Evolutionary conservation across 1,139 yeast genomes (phyloP), one percentile per base, ranked within the genome.

Genomic region (Hyphopichia fennica): DNA sequence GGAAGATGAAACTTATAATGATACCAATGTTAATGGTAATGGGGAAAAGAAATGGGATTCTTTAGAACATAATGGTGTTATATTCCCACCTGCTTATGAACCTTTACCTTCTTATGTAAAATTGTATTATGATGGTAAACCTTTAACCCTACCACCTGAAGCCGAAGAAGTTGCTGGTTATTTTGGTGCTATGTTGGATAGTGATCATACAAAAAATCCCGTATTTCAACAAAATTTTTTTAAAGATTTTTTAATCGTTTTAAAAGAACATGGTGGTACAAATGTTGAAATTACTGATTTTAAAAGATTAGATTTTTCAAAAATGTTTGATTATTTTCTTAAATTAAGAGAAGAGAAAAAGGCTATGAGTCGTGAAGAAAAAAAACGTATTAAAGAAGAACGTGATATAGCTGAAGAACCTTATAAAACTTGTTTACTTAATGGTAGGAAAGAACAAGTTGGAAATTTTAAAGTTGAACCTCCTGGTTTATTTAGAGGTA

Each of bases 161-260:
- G 98, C 97, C 2, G 99, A 93, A 63, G 98, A 93, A 63, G 97
- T 93, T 29, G 98, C 97, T 0, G 97, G 97, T 0, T 91, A 90
- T 58, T 93, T 75, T 62, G 98, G 87, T 15, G 96, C 96, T 7
- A 77, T 91, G 81, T 49, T 91, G 35, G 91, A 87, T 52, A 79
- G 95, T 0, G 97, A 90, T 52, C 97, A 91, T 63, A 95, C 91
- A 13, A 77, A 82, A 50, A 91, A 90, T 58, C 91, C 95, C 0
- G 83, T 81, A 1, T 93, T 93, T 62, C 95, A 84, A 52, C 79
- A 82, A 58, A 93, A 93, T 61, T 93, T 93, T 66, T 91, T 91
- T 54, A 64, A 72, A 22, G 99, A 93, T 63, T 90, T 93, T 55
- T 50, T 69, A 37, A 65, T 74, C 43, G 95, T 90, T 0, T 62